Percentiles rank a stretch among this genome's conserved stretches.
These are phyloP conservation scores for Solanum bulbocastanum DNA, from an alignment of 257 asterid genomes.

Conservation along the genomic window DNA sequence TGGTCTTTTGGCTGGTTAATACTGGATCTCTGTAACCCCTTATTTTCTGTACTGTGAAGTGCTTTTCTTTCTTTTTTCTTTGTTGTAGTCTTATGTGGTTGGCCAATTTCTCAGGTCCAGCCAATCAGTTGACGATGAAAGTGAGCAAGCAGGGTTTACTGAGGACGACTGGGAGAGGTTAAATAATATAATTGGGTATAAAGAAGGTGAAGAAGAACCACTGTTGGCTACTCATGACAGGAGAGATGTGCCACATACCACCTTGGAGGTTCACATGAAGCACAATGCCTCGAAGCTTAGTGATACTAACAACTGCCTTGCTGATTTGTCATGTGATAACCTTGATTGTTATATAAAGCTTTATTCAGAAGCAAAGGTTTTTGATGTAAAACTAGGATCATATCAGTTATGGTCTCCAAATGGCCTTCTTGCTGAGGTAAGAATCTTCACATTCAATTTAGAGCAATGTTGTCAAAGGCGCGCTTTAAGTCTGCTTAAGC, in stretches of 20 bases:
- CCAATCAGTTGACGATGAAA: conserved; percentile 59
- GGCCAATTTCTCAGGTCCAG: conserved; percentile 42
- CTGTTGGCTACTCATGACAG: conserved; percentile 27
- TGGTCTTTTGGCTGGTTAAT: conserved; percentile 91
- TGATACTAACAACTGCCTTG: conserved; percentile 62
- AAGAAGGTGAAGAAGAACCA: conserved; percentile 60
- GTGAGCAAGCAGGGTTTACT: conserved; percentile 60
- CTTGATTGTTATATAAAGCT: conserved; percentile 70
- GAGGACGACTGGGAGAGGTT: conserved; percentile 94
- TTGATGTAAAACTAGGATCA: conserved; percentile 82
- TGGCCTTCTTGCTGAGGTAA: conserved; percentile 93
- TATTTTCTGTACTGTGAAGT: background rate
- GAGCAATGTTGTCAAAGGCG: background rate
- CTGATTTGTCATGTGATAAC: conserved; percentile 89
- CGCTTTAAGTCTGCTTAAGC: background rate
- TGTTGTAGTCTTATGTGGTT: background rate
- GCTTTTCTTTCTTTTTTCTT: background rate
- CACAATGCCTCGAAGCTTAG: conserved; percentile 91
- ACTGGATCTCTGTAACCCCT: background rate
- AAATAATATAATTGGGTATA: conserved; percentile 82
- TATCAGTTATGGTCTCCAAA: conserved; percentile 78
- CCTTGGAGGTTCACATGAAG: conserved; percentile 83
- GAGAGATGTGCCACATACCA: conserved; percentile 46
- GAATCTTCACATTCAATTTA: conserved; percentile 1
- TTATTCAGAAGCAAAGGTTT: conserved; percentile 63